A percentile compares a stretch with the other conserved stretches of the same genome.
phyloP scores from a whole-genome alignment of 2,329 filamentous ascomycete species.

The Coniochaeta sp. region DNA sequence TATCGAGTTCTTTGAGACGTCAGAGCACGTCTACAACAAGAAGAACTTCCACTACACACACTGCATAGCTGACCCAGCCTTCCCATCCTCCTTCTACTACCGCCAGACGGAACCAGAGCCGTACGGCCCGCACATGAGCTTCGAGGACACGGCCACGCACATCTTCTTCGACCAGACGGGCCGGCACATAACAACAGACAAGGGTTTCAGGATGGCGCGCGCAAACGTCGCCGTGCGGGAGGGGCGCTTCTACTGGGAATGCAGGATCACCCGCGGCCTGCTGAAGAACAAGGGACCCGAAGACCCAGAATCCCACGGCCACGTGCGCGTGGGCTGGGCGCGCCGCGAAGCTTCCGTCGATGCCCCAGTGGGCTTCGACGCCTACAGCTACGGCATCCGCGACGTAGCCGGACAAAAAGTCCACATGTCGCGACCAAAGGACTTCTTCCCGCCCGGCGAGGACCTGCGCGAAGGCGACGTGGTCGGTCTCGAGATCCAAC shows the following conservation, averaged over 20 bases:
- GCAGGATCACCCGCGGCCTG: constrained; percentile 76
- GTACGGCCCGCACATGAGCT: constrained; percentile 78
- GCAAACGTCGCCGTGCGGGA: constrained; percentile 87
- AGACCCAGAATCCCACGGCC: constrained; percentile 44
- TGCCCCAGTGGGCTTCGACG: constrained; percentile 78
- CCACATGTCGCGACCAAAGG: constrained; percentile 87
- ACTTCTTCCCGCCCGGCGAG: constrained; percentile 74
- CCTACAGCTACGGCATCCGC: constrained; percentile 88
- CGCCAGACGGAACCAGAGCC: constrained; percentile 82
- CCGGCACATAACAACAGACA: constrained; percentile 76
- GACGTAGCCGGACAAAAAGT: constrained; percentile 88
- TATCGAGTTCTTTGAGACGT: constrained; percentile 54
- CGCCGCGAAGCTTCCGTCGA: constrained; percentile 74
- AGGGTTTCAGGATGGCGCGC: constrained; percentile 85
- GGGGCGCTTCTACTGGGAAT: constrained; percentile 90
- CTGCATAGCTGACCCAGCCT: constrained; percentile 82
- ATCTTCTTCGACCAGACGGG: constrained; percentile 76
- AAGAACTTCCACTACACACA: constrained; percentile 81
- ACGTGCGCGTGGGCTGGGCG: constrained; percentile 81
- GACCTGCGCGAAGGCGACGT: constrained; percentile 86
- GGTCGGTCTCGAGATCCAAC: constrained; percentile 84
- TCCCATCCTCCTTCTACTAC: constrained; percentile 83
- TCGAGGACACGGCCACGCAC: constrained; percentile 82
- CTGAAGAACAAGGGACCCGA: constrained; percentile 35
- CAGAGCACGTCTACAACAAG: constrained; percentile 59